Base-by-base conservation (phyloP, 768 basidiomycete genomes). In the Boletus fagicola region DNA sequence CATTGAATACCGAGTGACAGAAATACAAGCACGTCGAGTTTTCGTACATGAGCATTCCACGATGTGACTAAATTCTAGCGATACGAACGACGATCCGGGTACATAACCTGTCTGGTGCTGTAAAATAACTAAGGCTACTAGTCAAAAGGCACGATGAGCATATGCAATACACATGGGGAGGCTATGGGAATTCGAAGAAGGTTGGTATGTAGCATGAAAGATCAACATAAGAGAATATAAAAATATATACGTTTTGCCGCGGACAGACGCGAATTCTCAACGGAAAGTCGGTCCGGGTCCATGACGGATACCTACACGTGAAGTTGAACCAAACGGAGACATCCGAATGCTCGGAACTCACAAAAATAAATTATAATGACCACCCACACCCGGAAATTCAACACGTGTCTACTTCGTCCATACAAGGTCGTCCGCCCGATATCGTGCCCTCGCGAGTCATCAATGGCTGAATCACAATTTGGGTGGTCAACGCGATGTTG, bases 401-500 rank as follows among this genome's bases (percentile, higher is more conserved):
- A 33, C 43, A 38, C 16, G 9, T 7, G 36, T 24, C 26, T 22
- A 20, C 36, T 22, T 31, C 54, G 13, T 36, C 56, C 35, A 24
- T 22, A 4, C 10, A 20, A 12, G 0, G n/a, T 8, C 11, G 33
- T 30, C 12, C 18, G 28, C 1, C 6, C 6, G 10, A 4, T 6
- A 0, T 38, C 28, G 16, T 12, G 35, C 15, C 20, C 10, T 50
- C 54, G 3, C 18, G 18, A n/a, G 9, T 10, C 3, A 7, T 28
- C 39, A 55, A n/a, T 0, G 38, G 28, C 1, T 33, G 53, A 7
- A 62, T 18, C 18, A 11, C 38, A 11, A 65, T 58, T 0, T 64
- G 58, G 4, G 61, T 64, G 8, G 65, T 61, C 2, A 66, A 39
- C 6, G 43, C 46, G 11, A 47, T 7, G 40, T 42, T 9, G 10